A percentile compares a stretch with the other conserved stretches of the same genome.
phyloP scores from a whole-genome alignment of 345 rosid genomes.

The Camelina laxa region DNA sequence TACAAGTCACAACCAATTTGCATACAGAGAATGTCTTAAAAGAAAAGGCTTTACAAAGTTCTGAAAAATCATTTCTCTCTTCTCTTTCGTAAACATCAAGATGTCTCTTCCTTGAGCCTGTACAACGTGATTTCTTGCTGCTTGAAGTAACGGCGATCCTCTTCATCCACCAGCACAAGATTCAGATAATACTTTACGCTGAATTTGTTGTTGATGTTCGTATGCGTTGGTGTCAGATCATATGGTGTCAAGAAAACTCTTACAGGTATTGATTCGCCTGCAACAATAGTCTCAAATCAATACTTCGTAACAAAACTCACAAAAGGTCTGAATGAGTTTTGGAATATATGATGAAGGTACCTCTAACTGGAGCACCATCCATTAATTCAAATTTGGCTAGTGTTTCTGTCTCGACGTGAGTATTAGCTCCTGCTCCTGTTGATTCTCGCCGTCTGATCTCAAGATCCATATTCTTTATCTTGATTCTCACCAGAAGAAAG shows the following conservation, averaged over 20 bases:
- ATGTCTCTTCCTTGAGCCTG: conserved; percentile 67
- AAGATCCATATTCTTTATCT: conserved; percentile 98
- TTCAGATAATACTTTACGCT: conserved; percentile 95
- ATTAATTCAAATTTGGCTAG: conserved; percentile 95
- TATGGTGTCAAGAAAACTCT: conserved; percentile 94
- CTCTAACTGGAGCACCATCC: conserved; percentile 99
- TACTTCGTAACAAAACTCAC: conserved; percentile 16
- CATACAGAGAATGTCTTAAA: conserved; percentile 12
- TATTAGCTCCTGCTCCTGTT: conserved; percentile 94
- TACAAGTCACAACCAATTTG: conserved; percentile 31
- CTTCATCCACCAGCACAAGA: conserved; percentile 94
- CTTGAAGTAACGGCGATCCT: conserved; percentile 91
- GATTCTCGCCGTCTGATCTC: conserved; percentile 98
- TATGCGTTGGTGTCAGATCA: conserved; percentile 91
- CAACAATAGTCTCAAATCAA: conserved; percentile 6
- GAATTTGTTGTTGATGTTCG: conserved; percentile 96
- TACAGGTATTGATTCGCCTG: conserved; percentile 98
- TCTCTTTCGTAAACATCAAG: conserved; percentile 43
- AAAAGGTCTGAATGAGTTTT: background rate
- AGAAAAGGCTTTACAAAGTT: conserved; percentile 50
- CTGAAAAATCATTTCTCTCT: conserved; percentile 23
- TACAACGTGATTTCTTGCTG: conserved; percentile 88
- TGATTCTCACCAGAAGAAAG: conserved; percentile 96
- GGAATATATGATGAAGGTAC: conserved; percentile 44
- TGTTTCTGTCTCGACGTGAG: conserved; percentile 98